A percentile compares a stretch with the other conserved stretches of the same genome.
Evolutionary conservation across 2,329 filamentous ascomycete genomes (phyloP).

Genomic region (Colletotrichum sp.): DNA sequence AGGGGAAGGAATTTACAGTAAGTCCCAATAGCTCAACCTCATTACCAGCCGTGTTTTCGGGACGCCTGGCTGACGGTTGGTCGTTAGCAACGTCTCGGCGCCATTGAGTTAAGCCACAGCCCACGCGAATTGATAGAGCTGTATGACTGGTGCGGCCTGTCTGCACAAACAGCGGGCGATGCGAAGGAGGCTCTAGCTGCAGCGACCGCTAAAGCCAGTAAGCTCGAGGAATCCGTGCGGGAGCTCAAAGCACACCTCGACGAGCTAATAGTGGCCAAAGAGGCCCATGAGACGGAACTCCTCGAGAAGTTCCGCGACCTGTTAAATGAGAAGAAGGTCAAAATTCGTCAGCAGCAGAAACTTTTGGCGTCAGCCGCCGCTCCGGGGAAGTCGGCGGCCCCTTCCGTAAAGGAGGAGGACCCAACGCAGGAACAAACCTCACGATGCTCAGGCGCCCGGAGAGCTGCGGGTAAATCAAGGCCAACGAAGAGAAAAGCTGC

Average conservation of each 20-base stretch:
- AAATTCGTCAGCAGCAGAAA: constrained; percentile 76
- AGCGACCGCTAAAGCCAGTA: constrained; percentile 44
- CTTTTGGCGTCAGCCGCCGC: constrained; percentile 55
- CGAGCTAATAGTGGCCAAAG: constrained; percentile 69
- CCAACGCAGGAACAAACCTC: constrained; percentile 26
- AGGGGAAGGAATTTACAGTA: constrained; percentile 72
- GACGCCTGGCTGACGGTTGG: constrained; percentile 4
- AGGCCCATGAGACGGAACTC: constrained; percentile 68
- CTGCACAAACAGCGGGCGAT: constrained; percentile 52
- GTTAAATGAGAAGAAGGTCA: constrained; percentile 80
- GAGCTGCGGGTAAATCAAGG: constrained; percentile 42
- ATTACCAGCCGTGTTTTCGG: constrained; percentile 11
- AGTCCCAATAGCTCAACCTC: constrained; percentile 27
- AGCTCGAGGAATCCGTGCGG: constrained; percentile 60
- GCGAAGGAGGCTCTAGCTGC: constrained; percentile 48
- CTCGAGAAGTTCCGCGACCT: constrained; percentile 73
- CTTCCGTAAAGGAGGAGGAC: constrained; percentile 43
- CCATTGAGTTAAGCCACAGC: constrained; percentile 61
- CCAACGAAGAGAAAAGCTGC: constrained; percentile 55
- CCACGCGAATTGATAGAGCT: constrained; percentile 65
- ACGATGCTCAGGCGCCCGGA: constrained; percentile 24
- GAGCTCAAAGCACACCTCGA: constrained; percentile 68
- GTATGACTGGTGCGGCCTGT: constrained; percentile 73
- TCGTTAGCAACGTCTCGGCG: constrained; percentile 70
- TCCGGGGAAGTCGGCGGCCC: constrained; percentile 43